phyloP scores from a whole-genome alignment of 495 filamentous ascomycete genomes.

The Cairneyella variabilis region DNA sequence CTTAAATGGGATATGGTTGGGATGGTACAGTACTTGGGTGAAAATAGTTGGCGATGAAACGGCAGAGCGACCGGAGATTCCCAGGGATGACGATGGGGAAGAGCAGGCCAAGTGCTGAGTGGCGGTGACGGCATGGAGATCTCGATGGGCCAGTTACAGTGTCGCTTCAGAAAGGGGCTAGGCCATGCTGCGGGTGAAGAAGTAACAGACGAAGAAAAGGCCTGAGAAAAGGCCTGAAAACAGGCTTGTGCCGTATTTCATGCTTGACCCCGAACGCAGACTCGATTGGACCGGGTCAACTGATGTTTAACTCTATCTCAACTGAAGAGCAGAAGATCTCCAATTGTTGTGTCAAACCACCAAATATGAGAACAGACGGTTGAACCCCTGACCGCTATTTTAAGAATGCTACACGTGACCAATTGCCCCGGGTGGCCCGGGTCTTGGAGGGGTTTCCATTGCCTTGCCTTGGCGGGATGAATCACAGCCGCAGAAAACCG shows the following conservation, averaged over 20 bases:
- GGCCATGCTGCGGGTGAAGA: neutral
- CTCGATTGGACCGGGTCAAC: neutral
- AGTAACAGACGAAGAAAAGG: neutral
- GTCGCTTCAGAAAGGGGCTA: neutral
- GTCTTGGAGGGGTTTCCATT: too few relatives aligned
- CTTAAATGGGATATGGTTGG: too few relatives aligned
- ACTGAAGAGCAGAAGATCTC: too few relatives aligned
- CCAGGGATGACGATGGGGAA: constrained; percentile 8
- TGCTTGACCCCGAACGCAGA: neutral
- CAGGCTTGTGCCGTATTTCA: constrained; percentile 1
- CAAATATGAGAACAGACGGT: too few relatives aligned
- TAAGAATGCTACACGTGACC: neutral
- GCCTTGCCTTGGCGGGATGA: too few relatives aligned
- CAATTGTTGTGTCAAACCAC: too few relatives aligned
- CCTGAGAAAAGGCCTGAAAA: too few relatives aligned
- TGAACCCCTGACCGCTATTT: neutral
- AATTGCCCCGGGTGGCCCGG: neutral
- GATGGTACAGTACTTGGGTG: too few relatives aligned
- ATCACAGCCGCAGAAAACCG: too few relatives aligned
- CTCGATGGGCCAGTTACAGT: neutral
- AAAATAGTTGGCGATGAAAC: neutral
- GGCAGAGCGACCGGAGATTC: neutral
- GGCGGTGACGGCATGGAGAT: neutral
- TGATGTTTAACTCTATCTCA: too few relatives aligned
- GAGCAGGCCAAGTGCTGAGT: neutral